A percentile compares a stretch with the other conserved stretches of the same genome.
Evolutionary conservation across 2,329 filamentous ascomycete species (phyloP).

Genomic region (Ophiostoma sp.): DNA sequence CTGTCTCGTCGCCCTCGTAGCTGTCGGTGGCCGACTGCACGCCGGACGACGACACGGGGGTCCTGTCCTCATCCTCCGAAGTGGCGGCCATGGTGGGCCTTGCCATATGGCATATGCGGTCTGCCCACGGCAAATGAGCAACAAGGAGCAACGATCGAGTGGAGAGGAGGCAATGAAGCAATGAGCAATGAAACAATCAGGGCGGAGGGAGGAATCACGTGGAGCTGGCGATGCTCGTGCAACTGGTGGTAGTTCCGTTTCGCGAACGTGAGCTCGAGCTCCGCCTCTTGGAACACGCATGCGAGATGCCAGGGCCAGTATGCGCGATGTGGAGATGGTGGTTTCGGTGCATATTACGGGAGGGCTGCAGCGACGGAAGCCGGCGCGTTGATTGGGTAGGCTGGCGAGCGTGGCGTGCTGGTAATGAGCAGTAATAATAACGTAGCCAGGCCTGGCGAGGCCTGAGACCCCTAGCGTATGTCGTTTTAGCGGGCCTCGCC

Average conservation of each 20-base stretch:
- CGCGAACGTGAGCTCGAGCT: not conserved
- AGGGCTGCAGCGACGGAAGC: not conserved
- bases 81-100: constrained; percentile 17
- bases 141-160: not conserved
- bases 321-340: not conserved
- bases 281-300: not conserved
- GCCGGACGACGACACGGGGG: constrained; percentile 24
- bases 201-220: too few species aligned
- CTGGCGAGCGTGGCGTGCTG: not conserved
- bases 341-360: constrained; percentile 4
- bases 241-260: not conserved
- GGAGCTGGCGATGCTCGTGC: not conserved
- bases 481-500: too few species aligned
- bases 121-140: not conserved
- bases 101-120: not conserved
- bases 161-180: not conserved
- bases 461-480: not conserved
- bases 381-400: not conserved
- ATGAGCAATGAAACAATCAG: not conserved
- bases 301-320: not conserved
- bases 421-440: not conserved
- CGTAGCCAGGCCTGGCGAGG: not conserved
- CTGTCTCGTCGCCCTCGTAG: constrained; percentile 29
- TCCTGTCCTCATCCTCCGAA: constrained; percentile 27
- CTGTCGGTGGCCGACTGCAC: constrained; percentile 23